Evolutionary conservation across 768 basidiomycete species (phyloP), one percentile per base, ranked within the genome.

Genomic region (Lepiota venenata): DNA sequence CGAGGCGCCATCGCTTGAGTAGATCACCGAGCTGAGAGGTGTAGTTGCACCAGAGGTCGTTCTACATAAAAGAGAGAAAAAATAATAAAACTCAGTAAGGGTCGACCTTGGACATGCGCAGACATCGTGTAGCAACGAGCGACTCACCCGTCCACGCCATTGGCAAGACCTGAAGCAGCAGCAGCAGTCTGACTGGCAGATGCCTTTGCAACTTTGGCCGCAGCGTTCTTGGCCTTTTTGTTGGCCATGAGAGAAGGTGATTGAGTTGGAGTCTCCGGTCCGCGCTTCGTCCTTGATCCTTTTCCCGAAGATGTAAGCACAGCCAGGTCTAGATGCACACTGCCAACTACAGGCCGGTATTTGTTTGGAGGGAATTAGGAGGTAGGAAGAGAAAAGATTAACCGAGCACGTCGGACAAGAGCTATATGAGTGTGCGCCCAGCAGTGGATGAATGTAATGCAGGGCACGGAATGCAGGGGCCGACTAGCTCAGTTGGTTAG

Each of bases 401-500:
- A 25, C 25, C 25, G 25, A 25, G 25, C 5, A 5, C 25, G 25
- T 25, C 25, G 25, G 25, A 25, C 25, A 25, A 5, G 25, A 25
- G 25, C 25, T 25, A 25, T 25, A 25, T 5, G 3, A 25, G 25
- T 5, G 25, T 25, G 25, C 25, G 25, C 25, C 5, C 5, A 25
- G 5, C 25, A n/a, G 3, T 25, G 5, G 3, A 25, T 25, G 25
- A 2, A 2, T 25, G 25, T 25, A 5, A 5, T 5, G 25, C 2
- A 25, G 25, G 25, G 5, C 25, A 2, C 25, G n/a, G n/a, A n/a
- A n/a, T n/a, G 5, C 25, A 25, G 10, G 10, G 86, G 87, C 87
- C 85, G 87, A 82, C 84, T 89, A 88, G 87, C 88, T 90, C 87
- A 90, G 88, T 75, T 88, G 88, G 87, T 89, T 88, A 88, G 87